Evolutionary conservation across 805 yeast genomes (phyloP), one percentile per base, ranked within the genome.

Genomic region (Schwanniomyces polymorphus): DNA sequence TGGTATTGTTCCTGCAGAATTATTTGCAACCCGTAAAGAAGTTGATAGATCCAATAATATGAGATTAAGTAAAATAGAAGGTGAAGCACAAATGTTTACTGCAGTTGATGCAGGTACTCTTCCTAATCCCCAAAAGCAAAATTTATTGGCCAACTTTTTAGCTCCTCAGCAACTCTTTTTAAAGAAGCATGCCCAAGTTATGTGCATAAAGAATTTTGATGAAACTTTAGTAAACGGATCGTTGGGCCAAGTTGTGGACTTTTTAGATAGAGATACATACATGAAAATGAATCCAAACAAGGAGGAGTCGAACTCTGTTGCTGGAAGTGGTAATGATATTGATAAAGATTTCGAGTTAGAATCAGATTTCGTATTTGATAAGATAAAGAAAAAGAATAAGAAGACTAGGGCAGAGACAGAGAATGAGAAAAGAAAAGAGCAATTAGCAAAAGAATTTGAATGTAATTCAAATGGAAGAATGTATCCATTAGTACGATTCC

Each of bases 171-270:
- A 65, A 31, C 60, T 88, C 11, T 70, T 70, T 6, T 66, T 88
- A 56, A 88, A 86, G 57, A 76, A 76, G 46, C 86, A 86, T 39
- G 89, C 92, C 0, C 94, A 87, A 64, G 95, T 88, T 0, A 87
- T 88, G 92, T 81, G 87, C 75, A 75, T 87, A 41, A 87, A 87
- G 59, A 88, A 88, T 58, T 75, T 84, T 47, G 92, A 86, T 59
- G 85, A 80, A 26, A 75, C 82, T 0, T 69, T 88, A 41, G 94
- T 87, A 9, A 88, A 88, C 65, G 95, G 95, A 0, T 82, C 91
- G 0, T 66, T 87, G 27, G 95, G 95, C 0, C 83, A 74, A 54
- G 86, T 88, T 1, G 63, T 84, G 35, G 86, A 75, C 48, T 84
- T 82, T 52, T 53, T 72, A 54, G 75, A 73, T 52, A 60, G 67